Conservation (phyloP, 768 basidiomycete genomes). For the Cubamyces lactineus region DNA sequence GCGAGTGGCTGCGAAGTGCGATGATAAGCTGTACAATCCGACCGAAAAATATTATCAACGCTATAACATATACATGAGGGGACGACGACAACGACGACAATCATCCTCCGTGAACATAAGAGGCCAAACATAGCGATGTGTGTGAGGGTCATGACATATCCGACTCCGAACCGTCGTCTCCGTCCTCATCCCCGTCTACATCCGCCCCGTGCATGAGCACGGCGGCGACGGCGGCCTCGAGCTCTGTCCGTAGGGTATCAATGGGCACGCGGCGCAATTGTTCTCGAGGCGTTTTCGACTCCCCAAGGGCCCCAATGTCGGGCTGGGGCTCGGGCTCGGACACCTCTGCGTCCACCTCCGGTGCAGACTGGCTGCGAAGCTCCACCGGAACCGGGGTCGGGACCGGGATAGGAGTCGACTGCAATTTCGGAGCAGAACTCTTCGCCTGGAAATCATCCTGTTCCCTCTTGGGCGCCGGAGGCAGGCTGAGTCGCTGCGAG, state of each 20-base stretch:
- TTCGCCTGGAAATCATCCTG: not conserved
- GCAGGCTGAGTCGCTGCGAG: conserved; percentile 32
- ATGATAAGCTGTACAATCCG: conserved; percentile 3
- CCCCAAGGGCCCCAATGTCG: not conserved
- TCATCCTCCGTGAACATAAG: too few species aligned
- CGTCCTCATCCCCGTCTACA: not conserved
- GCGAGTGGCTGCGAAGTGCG: conserved; percentile 5
- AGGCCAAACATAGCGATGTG: not conserved
- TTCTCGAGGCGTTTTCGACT: not conserved
- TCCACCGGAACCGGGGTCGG: too few species aligned
- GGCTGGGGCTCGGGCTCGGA: not conserved
- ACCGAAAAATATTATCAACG: conserved; percentile 15
- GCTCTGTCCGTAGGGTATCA: conserved; percentile 22
- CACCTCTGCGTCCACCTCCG: not conserved
- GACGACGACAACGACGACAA: too few species aligned
- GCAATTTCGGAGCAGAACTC: too few species aligned
- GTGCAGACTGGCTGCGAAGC: not conserved
- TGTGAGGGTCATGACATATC: conserved; percentile 17
- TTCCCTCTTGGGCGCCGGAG: not conserved
- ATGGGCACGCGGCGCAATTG: not conserved
- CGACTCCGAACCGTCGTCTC: not conserved
- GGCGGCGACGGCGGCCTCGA: not conserved
- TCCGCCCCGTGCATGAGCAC: not conserved
- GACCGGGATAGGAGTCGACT: too few species aligned
- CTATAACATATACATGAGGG: conserved; percentile 19